Evolutionary conservation across 2,329 filamentous ascomycete species (phyloP), one percentile per base, ranked within the genome.

Genomic region (Trichoderma oligosporum): DNA sequence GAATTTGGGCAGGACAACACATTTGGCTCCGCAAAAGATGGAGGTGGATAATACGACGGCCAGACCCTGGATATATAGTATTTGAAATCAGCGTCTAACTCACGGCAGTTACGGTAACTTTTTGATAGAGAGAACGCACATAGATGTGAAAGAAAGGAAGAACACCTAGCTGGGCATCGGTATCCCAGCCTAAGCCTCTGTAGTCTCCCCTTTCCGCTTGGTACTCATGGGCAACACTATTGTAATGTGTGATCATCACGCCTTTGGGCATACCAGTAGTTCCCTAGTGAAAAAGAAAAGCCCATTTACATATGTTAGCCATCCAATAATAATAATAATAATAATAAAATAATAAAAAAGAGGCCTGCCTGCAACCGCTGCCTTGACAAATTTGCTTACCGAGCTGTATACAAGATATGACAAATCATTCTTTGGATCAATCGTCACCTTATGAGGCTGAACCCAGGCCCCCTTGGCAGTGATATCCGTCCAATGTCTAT

Each of bases 111-210:
- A 25, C 25, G 11, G 2, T 5, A 11, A 7, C 35, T 6, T 41
- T 16, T 44, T 24, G 20, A 1, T 4, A 16, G 38, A 8, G 3
- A 9, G n/a, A 5, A 67, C 82, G 63, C 72, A 88, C 90, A 67
- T 96, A 96, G 61, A 96, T 92, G 69, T 96, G 91, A 74, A 91
- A 96, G 71, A 96, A 94, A 0, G 92, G 92, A 9, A 96, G 72
- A 58, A 96, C 87, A 1, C 88, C 89, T 6, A 97, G 72, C 27
- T 94, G 76, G 59, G 81, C 84, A 68, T 96, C 92, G 0, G 84
- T 81, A 56, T 83, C 77, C 7, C 83, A 84, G 66, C 82, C 81
- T 2, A 76, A 68, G 1, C 82, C 80, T 0, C 74, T 75, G 1
- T 73, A 76, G 57, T 91, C 86, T 4, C 79, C 74, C 24, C 72